Evolutionary conservation across 1,284 basidiomycete genomes (phyloP), one percentile per base, ranked within the genome.

Genomic region (Trametes hirsuta): DNA sequence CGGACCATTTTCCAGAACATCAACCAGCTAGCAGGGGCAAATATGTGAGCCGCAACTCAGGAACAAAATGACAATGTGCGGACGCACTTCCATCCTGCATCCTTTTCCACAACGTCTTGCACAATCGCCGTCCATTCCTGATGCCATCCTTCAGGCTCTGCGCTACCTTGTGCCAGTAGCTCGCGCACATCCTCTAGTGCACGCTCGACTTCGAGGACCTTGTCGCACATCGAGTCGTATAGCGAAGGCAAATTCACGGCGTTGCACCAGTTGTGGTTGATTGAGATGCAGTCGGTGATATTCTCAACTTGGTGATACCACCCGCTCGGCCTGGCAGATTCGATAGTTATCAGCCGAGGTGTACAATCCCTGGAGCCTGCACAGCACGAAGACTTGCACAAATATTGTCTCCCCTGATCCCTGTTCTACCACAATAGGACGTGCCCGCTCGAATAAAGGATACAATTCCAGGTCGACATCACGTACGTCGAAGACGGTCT

Each of bases 241-340:
- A 74, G 63, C 8, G 68, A 68, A 10, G 69, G 71, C 1, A 74
- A 63, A 58, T 72, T 72, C 42, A 69, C 65, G 12, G 72, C 62
- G 68, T 74, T 74, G 65, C 69, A 74, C 72, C 72, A 74, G 60
- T 74, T 74, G 67, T 74, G 72, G 49, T 74, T 74, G 64, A 74
- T 71, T 1, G 72, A 74, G 24, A 74, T 69, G 59, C 72, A 74
- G 6, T 56, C 63, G 2, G 72, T 74, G 30, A 74, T 59, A 54
- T 74, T 74, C 52, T 71, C 71, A 6, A 73, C 72, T 47, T 74
- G 72, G 55, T 74, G 72, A 42, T 72, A 73, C 72, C 72, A 74
- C 1, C 72, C 72, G 50, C 72, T 73, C 3, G 72, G 72, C 1
- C 71, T 72, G 21, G 11, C 22, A 39, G 12, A 24, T 39, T 24